Evolutionary conservation across 148 eudicot species (phyloP), one percentile per base, ranked within the genome.

Genomic region (Diospyros kaki): DNA sequence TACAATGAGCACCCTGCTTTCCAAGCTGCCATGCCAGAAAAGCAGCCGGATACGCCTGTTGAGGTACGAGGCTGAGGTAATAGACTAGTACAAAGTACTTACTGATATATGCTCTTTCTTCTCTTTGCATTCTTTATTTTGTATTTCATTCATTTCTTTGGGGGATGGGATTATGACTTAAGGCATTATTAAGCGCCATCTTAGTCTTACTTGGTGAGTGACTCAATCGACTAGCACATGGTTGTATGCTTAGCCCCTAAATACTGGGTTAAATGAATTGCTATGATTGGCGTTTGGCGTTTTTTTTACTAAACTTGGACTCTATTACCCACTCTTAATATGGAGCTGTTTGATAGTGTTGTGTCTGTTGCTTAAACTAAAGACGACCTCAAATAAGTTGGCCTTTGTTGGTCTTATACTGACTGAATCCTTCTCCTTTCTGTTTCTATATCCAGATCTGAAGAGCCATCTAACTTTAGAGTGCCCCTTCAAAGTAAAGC

Each of bases 1-100:
- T 94, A 94, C 79, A 73, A 51, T 53, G 83, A 85, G 68, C 63
- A 82, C 11, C 91, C 93, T 39, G 93, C 90, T 60, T 92, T 92
- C 74, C 85, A 75, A 74, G 81, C 87, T 76, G 93, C 97, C 51
- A 73, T 72, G 78, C 96, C 98, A 39, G 89, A 75, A 75, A 87
- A 85, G 53, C 98, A 94, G 79, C 96, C 97, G 10, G 96, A 92
- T 81, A 77, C 40, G 46, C 73, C 42, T 18, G 74, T 28, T 45
- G 50, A 77, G 67, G 58, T 46, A 13, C 39, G 10, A 17, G 9
- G 40, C 17, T 69, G 63, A 52, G 60, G 76, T 77, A 77, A 52
- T n/a, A 48, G 9, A 42, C 52, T 28, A 58, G 38, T 58, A 38
- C 38, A 44, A 14, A 50, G 40, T 63, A 9, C 51, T 12, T 46